Conservation (phyloP, 176 grass and related monocot species). For the Hsuehochloa calcarea region DNA sequence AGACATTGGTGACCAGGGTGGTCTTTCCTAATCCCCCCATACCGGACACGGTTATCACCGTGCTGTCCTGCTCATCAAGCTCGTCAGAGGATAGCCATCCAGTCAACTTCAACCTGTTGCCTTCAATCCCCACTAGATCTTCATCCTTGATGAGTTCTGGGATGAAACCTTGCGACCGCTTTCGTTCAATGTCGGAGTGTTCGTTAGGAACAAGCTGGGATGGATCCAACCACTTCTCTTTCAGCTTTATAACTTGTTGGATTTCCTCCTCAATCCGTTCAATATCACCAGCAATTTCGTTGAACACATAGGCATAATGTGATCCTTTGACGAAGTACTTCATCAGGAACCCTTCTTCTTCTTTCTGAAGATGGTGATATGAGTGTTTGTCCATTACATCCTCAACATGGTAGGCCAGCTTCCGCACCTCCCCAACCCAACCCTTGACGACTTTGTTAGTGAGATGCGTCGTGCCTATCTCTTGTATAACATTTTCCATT, state of each 20-base stretch:
- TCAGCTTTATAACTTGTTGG: background rate
- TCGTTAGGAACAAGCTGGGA: background rate
- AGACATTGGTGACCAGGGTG: background rate
- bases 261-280: background rate
- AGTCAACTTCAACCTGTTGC: background rate
- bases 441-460: background rate
- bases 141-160: background rate
- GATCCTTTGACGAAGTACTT: background rate
- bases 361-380: background rate
- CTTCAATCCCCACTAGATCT: slow-evolving; percentile 8
- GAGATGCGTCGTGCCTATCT: background rate
- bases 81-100: background rate
- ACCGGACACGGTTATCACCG: slow-evolving; percentile 22
- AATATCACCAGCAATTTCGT: background rate
- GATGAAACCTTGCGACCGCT: background rate
- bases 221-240: background rate
- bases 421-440: slow-evolving; percentile 11
- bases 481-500: background rate
- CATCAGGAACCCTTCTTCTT: background rate
- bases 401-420: background rate
- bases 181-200: slow-evolving; percentile 11
- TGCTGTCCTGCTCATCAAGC: background rate
- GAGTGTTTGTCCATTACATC: slow-evolving; percentile 27
- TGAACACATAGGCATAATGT: background rate
- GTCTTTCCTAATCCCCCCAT: slow-evolving; percentile 39